Conservation (phyloP, 148 eudicot species). For the Fagopyrum esculentum region DNA sequence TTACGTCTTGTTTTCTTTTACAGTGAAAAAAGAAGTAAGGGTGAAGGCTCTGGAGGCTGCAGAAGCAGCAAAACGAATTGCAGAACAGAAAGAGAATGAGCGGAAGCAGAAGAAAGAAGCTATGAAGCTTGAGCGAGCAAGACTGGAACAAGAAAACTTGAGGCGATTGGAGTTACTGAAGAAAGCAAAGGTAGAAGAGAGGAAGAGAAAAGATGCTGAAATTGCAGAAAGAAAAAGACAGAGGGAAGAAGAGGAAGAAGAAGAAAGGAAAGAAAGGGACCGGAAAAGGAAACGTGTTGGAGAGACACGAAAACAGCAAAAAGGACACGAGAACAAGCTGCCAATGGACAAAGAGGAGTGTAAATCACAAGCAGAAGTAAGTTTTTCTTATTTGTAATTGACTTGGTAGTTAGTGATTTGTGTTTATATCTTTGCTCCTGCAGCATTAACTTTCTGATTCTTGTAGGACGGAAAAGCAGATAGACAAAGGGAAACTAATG, state of each 20-base stretch:
- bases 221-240: conserved; percentile 62
- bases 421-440: conserved; percentile 12
- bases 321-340: conserved; percentile 47
- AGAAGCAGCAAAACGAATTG: conserved; percentile 74
- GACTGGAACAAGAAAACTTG: conserved; percentile 60
- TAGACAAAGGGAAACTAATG: conserved; percentile 24
- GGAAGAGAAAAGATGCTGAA: conserved; percentile 66
- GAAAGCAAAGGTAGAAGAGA: conserved; percentile 63
- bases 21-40: conserved; percentile 79
- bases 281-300: conserved; percentile 65
- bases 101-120: conserved; percentile 84
- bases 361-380: conserved; percentile 30
- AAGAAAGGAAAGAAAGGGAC: conserved; percentile 67
- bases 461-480: conserved; percentile 36
- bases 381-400: background rate
- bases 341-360: conserved; percentile 39
- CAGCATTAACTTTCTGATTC: conserved; percentile 17
- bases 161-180: conserved; percentile 51
- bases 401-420: background rate
- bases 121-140: conserved; percentile 64
- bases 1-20: conserved; percentile 5
- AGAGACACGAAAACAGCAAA: conserved; percentile 47
- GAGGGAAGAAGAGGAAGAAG: conserved; percentile 81
- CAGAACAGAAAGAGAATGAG: conserved; percentile 63
- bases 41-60: conserved; percentile 91